These are phyloP conservation scores for Iris macrosiphon DNA, from an alignment of 106 monocot species.

Conservation along the genomic window DNA sequence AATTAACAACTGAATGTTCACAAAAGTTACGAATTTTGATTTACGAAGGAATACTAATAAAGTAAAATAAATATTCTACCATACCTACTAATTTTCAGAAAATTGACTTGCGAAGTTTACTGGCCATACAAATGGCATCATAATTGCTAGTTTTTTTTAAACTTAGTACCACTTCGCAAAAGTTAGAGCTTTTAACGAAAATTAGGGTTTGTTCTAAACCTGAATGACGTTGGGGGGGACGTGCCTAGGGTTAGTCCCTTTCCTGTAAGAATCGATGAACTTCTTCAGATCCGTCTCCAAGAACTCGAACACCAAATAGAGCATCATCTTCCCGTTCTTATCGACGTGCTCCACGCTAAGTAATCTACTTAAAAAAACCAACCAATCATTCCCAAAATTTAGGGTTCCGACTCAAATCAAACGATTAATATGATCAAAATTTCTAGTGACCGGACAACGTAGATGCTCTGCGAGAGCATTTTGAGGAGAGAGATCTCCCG, in stretches of 20 bases:
- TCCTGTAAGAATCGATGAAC: constrained; percentile 62
- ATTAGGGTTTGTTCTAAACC: too few species aligned
- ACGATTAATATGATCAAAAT: not conserved
- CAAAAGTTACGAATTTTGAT: too few species aligned
- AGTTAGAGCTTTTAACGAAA: too few species aligned
- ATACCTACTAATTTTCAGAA: too few species aligned
- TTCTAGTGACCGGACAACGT: constrained; percentile 65
- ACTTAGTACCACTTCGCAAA: too few species aligned
- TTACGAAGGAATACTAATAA: too few species aligned
- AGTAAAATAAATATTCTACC: too few species aligned
- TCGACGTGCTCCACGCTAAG: constrained; percentile 82
- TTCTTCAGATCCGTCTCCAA: constrained; percentile 98
- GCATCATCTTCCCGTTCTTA: constrained; percentile 76
- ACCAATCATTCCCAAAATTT: not conserved
- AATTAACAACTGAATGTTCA: too few species aligned
- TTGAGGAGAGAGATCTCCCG: constrained; percentile 97
- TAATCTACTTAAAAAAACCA: constrained; percentile 27
- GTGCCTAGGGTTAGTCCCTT: constrained; percentile 62
- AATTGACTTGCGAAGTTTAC: too few species aligned
- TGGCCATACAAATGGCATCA: too few species aligned
- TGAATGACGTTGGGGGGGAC: constrained; percentile 51
- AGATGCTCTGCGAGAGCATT: constrained; percentile 83
- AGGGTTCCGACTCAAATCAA: not conserved
- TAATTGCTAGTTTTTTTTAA: too few species aligned
- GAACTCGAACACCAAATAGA: constrained; percentile 97